These are phyloP conservation scores for Furculomyces boomerangus DNA, from an alignment of 371 early-diverging fungal genomes.

Conservation along the genomic window DNA sequence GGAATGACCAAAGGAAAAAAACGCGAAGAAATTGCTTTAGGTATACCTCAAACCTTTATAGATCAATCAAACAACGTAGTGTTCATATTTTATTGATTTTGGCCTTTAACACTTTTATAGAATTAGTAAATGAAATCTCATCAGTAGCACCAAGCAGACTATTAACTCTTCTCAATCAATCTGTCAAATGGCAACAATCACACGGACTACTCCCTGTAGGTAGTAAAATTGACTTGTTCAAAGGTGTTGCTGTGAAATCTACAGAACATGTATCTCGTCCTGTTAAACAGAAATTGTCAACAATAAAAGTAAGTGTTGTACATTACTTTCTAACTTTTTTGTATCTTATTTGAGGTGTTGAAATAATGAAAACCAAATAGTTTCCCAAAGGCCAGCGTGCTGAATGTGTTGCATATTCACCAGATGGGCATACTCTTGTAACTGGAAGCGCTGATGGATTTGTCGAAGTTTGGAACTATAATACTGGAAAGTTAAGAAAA, in stretches of 20 bases:
- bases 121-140: slow-evolving; percentile 32
- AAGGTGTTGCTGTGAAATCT: slow-evolving; percentile 36
- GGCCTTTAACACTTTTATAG: neutral
- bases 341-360: neutral
- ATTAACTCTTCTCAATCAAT: slow-evolving; percentile 54
- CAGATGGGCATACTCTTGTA: slow-evolving; percentile 60
- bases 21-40: slow-evolving; percentile 1
- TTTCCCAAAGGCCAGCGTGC: slow-evolving; percentile 77
- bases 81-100: neutral
- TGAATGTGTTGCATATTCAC: slow-evolving; percentile 55
- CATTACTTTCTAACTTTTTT: slow-evolving; percentile 6
- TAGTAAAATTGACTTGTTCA: slow-evolving; percentile 51
- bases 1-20: slow-evolving; percentile 5
- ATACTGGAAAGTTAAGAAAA: slow-evolving; percentile 70
- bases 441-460: slow-evolving; percentile 87
- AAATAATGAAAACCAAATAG: slow-evolving; percentile 15
- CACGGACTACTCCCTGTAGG: slow-evolving; percentile 56
- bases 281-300: slow-evolving; percentile 35
- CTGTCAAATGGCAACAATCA: slow-evolving; percentile 67
- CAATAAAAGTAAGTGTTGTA: slow-evolving; percentile 44
- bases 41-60: no score
- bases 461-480: slow-evolving; percentile 82
- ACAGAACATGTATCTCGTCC: slow-evolving; percentile 49
- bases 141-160: slow-evolving; percentile 58
- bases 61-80: neutral